Conservation (phyloP, 2,329 filamentous ascomycete genomes). For the Domatiomyces catenatus region DNA sequence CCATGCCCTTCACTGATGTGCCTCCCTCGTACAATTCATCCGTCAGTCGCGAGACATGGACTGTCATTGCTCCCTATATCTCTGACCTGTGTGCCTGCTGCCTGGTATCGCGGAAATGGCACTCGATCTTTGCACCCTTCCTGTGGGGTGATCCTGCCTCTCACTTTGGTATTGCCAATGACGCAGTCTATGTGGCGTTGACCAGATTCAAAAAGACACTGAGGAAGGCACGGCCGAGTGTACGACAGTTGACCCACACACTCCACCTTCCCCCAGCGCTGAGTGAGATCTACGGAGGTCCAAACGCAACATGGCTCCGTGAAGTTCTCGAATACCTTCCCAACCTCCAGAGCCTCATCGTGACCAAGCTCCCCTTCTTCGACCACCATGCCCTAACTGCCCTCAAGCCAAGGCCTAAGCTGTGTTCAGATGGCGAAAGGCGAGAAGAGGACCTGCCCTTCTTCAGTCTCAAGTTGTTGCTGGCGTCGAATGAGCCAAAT, state of each 20-base stretch:
- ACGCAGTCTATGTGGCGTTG: constrained; percentile 45
- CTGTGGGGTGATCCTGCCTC: constrained; percentile 49
- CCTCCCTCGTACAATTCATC: constrained; percentile 46
- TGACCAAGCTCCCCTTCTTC: constrained; percentile 45
- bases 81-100: constrained; percentile 40
- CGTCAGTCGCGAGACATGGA: constrained; percentile 39
- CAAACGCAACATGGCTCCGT: constrained; percentile 42
- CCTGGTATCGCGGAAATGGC: constrained; percentile 43
- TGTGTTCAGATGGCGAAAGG: constrained; percentile 3
- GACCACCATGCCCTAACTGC: constrained; percentile 43
- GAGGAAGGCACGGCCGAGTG: constrained; percentile 36
- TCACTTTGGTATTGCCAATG: constrained; percentile 40
- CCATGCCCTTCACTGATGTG: constrained; percentile 22
- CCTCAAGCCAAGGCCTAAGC: constrained; percentile 23
- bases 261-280: constrained; percentile 45
- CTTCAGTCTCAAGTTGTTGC: constrained; percentile 39
- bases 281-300: constrained; percentile 45
- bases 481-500: constrained; percentile 43
- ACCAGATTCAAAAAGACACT: constrained; percentile 44
- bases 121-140: constrained; percentile 41
- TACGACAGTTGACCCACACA: constrained; percentile 44
- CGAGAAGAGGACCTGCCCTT: constrained; percentile 6
- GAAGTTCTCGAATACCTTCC: constrained; percentile 44
- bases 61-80: constrained; percentile 41
- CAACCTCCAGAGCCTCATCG: constrained; percentile 43